Evolutionary conservation across 148 eudicot genomes (phyloP), one percentile per base, ranked within the genome.

Genomic region (Oxyria digyna): DNA sequence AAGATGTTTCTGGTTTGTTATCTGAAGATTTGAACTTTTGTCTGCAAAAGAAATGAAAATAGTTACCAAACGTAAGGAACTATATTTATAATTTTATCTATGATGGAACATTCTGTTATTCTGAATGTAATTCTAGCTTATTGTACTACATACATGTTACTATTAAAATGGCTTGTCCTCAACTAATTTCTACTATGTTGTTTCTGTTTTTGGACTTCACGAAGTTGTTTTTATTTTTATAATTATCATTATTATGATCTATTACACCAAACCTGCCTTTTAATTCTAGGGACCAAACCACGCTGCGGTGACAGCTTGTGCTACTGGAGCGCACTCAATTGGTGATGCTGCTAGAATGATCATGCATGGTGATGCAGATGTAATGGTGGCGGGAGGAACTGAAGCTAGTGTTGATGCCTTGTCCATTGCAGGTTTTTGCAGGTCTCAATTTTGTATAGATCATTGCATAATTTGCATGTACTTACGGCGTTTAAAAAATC

Each of bases 221-320:
- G n/a, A 50, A 54, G 27, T 24, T 6, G 4, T 11, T 24, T 23
- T 54, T 20, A 1, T 18, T 3, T 2, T 35, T 6, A 13, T 57
- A 12, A 59, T 29, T 59, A 11, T 59, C 37, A 31, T 29, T 59
- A 26, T 59, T 29, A 13, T 23, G 37, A 59, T 59, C 37, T 59
- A 59, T 8, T 8, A 59, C 14, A 33, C 33, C 15, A 54, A 24
- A 9, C 38, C 78, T 80, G 81, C 71, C 75, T 83, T 80, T 86
- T 79, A 86, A 85, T 76, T 84, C 65, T 85, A 93, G 98, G 98
- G 98, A 76, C 98, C 98, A 73, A 94, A 94, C 86, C 98, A 90
- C 82, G 97, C 98, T 85, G 97, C 97, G 84, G 96, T 87, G 76
- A 94, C 98, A 67, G 98, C 97, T 74, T 94, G 98, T 83, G 98